A percentile compares a stretch with the other conserved stretches of the same genome.
These are phyloP conservation scores for Kwoniella sp. DNA, from an alignment of 768 basidiomycete genomes.

Conservation along the genomic window DNA sequence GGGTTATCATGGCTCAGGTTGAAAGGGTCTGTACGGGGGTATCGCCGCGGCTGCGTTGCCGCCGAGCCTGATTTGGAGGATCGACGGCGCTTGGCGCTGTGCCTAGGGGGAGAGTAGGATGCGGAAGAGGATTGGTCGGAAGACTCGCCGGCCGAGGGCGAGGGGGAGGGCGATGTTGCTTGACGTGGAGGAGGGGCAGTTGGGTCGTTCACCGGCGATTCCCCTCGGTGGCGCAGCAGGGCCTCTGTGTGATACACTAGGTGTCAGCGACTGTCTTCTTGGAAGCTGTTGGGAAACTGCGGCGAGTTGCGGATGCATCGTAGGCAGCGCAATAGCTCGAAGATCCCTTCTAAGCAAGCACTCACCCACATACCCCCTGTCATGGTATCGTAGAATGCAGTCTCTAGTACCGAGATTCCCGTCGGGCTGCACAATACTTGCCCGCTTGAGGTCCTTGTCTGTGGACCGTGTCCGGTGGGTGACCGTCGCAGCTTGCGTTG, in stretches of 20 bases:
- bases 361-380: conserved; percentile 64
- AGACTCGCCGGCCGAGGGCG: conserved; percentile 2
- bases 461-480: too few relatives aligned
- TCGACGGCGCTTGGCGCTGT: conserved; percentile 1
- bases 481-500: too few relatives aligned
- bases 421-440: conserved; percentile 52
- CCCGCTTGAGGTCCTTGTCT: too few relatives aligned
- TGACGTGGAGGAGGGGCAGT: conserved; percentile 47
- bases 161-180: conserved; percentile 45
- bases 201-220: conserved; percentile 8
- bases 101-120: background rate
- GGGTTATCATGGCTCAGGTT: conserved; percentile 68
- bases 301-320: conserved; percentile 51
- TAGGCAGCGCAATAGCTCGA: background rate
- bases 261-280: too few relatives aligned
- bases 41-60: conserved; percentile 25
- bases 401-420: conserved; percentile 58
- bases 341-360: conserved; percentile 36
- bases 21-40: background rate
- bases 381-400: conserved; percentile 67
- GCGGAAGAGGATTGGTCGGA: conserved; percentile 2
- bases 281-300: too few relatives aligned
- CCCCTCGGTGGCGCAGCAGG: background rate
- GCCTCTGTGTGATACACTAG: conserved; percentile 1
- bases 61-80: too few relatives aligned